Conservation (phyloP, 805 yeast genomes). For the Tetrapisispora pingtungensis region DNA sequence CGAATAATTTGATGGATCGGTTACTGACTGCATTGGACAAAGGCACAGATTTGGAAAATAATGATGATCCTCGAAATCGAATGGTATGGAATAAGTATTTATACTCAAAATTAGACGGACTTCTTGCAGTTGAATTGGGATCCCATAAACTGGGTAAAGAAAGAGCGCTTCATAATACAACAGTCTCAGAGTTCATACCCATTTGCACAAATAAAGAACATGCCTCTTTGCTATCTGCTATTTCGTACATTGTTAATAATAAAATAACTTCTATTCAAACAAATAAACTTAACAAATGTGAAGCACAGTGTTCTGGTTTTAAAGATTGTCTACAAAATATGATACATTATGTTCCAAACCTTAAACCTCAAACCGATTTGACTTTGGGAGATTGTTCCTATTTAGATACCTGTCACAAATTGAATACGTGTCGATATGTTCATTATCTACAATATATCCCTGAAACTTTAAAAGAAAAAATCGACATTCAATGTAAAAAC, state of each 20-base stretch:
- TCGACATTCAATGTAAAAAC: constrained; percentile 13
- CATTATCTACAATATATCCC: constrained; percentile 52
- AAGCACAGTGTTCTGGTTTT: constrained; percentile 16
- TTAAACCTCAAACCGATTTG: constrained; percentile 55
- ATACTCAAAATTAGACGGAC: constrained; percentile 7
- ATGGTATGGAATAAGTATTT: constrained; percentile 3
- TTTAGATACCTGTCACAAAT: constrained; percentile 85
- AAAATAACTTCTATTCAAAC: constrained; percentile 23
- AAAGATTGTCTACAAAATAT: constrained; percentile 28
- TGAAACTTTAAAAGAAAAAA: constrained; percentile 19
- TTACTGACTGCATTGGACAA: neutral
- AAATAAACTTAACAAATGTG: constrained; percentile 16
- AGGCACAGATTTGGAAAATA: neutral
- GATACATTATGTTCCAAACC: constrained; percentile 46
- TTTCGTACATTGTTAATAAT: constrained; percentile 18
- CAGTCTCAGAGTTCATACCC: constrained; percentile 16
- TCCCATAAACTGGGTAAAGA: constrained; percentile 21
- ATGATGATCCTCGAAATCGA: neutral
- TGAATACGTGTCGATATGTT: constrained; percentile 66
- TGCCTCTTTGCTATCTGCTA: constrained; percentile 13
- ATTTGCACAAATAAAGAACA: constrained; percentile 17
- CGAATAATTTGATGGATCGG: neutral
- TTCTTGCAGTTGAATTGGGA: constrained; percentile 15
- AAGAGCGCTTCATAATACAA: constrained; percentile 13
- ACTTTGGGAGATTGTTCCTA: constrained; percentile 85